Base-by-base conservation (phyloP, 768 basidiomycete species). In the Hypsizygus marmoreus region DNA sequence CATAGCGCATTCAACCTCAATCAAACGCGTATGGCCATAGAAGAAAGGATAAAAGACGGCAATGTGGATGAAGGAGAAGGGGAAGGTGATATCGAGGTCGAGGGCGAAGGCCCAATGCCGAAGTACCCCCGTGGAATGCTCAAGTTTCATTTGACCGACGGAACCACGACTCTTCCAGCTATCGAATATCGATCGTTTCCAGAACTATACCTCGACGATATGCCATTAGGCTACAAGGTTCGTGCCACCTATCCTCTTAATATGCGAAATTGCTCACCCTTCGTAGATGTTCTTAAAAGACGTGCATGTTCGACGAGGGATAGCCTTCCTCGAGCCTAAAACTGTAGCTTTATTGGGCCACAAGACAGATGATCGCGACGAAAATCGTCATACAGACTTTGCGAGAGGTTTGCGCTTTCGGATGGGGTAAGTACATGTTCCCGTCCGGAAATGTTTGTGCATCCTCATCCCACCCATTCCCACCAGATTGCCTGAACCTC, bases 141-240 rank as follows among this genome's bases (percentile, higher is more conserved):
- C 45, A 76, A 69, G 33, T 73, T 97, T 22, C 74, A 84, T 53
- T 64, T 97, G 40, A 84, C 80, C 41, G 95, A 97, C 61, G 95
- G 95, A n/a, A 62, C 69, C 11, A 76, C 72, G 2, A 74, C 67
- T 3, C 62, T 95, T 24, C 75, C 76, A 26, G 95, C 88, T 2
- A 82, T 95, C 51, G 95, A 97, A 60, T 91, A 85, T 52, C 79
- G 77, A 42, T 66, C 73, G 17, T 60, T 97, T 22, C 77, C 80
- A 1, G 73, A 80, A 33, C 53, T 97, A 14, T 74, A 75, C 38
- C 73, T 97, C 13, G 89, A 87, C 6, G 79, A 76, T 14, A 95
- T 93, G 1, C 79, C 79, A 2, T 69, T 95, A 23, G 95, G 95
- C 7, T 88, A 70, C 59, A 97, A 97, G 74, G 94, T 91, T 50